phyloP scores from a whole-genome alignment of 768 basidiomycete genomes.

The Mrakia blollopis region DNA sequence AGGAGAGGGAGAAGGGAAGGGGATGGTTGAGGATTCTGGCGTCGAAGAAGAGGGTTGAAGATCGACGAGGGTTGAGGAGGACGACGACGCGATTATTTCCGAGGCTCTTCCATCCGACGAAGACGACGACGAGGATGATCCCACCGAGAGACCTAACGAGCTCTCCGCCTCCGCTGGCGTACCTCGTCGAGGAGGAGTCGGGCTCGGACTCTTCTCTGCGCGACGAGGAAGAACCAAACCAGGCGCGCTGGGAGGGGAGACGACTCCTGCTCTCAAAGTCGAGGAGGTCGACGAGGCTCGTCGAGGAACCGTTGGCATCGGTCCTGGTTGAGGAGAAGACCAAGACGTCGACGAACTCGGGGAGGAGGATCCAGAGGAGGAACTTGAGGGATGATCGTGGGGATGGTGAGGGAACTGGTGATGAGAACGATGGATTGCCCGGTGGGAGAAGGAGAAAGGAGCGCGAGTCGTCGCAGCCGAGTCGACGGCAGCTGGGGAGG shows the following conservation, averaged over 20 bases:
- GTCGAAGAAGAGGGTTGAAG: neutral
- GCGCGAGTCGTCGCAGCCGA: constrained; percentile 3
- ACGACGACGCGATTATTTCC: neutral
- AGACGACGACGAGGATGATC: neutral
- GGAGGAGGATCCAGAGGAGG: neutral
- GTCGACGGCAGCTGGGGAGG: neutral
- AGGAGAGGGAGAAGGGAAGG: neutral
- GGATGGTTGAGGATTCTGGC: neutral
- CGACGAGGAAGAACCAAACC: constrained; percentile 18
- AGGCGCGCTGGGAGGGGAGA: constrained; percentile 8
- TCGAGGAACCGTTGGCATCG: constrained; percentile 7
- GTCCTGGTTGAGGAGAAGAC: constrained; percentile 10
- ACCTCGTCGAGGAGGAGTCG: constrained; percentile 10
- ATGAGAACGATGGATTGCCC: neutral
- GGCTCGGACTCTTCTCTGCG: neutral
- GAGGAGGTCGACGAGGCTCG: constrained; percentile 16
- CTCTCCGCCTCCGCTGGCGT: neutral
- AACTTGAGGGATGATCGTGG: neutral
- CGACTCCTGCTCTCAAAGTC: neutral
- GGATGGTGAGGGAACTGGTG: neutral
- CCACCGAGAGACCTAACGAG: neutral
- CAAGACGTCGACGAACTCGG: neutral
- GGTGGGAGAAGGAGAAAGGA: constrained; percentile 14
- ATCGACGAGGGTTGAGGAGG: neutral
- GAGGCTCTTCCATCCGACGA: neutral